phyloP scores from a whole-genome alignment of 495 filamentous ascomycete genomes.

The Aspergillus homomorphus region DNA sequence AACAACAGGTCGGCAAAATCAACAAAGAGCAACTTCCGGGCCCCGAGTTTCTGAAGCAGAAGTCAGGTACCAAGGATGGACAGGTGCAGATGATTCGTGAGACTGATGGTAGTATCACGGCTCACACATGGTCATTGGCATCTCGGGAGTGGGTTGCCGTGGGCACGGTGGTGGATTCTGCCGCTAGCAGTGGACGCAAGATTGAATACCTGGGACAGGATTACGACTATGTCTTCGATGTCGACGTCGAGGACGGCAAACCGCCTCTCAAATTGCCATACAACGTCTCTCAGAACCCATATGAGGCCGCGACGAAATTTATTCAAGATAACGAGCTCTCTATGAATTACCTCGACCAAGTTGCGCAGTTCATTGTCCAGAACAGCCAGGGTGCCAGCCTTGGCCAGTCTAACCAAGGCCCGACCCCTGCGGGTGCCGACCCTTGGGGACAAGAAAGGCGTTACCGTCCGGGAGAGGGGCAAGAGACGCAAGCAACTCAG shows the following conservation, averaged over 20 bases:
- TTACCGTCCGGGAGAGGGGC: conserved; percentile 69
- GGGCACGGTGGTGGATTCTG: conserved; percentile 88
- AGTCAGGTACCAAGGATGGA: conserved; percentile 85
- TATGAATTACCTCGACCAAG: conserved; percentile 85
- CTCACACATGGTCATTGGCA: conserved; percentile 73
- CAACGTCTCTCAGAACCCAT: conserved; percentile 89
- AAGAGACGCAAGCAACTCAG: conserved; percentile 30
- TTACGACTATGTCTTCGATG: conserved; percentile 97
- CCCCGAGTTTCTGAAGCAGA: conserved; percentile 74
- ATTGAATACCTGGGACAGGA: conserved; percentile 76
- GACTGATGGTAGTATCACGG: conserved; percentile 70
- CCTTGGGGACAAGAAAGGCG: conserved; percentile 74
- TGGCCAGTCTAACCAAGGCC: conserved; percentile 50
- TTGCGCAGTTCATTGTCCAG: conserved; percentile 86
- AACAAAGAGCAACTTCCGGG: conserved; percentile 89
- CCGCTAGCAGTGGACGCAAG: conserved; percentile 74
- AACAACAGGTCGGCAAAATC: conserved; percentile 73
- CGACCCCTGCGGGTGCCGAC: conserved; percentile 53
- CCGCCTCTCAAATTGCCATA: conserved; percentile 92
- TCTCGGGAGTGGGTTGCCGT: conserved; percentile 76
- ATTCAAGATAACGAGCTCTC: conserved; percentile 88
- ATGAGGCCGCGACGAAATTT: conserved; percentile 88
- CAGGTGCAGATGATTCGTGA: conserved; percentile 90
- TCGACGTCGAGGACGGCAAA: conserved; percentile 94
- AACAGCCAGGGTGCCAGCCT: conserved; percentile 86